Conservation (phyloP, 306 rosid genomes). For the Cucumis melo region DNA sequence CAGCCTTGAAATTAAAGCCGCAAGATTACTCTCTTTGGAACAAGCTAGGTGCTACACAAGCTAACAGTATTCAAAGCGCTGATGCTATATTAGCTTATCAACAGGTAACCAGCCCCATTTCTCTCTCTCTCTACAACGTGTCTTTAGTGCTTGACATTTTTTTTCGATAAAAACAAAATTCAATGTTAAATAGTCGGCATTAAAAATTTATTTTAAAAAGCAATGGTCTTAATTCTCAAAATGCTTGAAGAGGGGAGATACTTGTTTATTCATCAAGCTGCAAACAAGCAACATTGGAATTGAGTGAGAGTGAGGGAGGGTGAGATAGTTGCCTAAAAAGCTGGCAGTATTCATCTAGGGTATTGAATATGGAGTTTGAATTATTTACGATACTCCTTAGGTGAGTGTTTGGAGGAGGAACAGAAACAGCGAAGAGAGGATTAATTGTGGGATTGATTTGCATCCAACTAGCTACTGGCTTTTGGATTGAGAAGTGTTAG, state of each 20-base stretch:
- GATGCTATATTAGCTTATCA: conserved; percentile 97
- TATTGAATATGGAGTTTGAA: background rate
- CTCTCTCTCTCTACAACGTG: background rate
- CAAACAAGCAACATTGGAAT: background rate
- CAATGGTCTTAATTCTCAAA: background rate
- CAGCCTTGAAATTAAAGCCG: conserved; percentile 82
- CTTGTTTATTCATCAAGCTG: background rate
- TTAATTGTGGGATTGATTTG: background rate
- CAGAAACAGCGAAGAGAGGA: background rate
- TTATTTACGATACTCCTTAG: background rate
- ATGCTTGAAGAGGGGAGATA: background rate
- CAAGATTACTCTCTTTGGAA: conserved; percentile 98
- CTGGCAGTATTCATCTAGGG: background rate
- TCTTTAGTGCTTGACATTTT: background rate
- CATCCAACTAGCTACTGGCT: background rate
- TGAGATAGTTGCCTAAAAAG: background rate
- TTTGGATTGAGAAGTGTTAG: background rate
- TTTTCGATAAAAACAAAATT: background rate
- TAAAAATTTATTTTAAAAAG: background rate
- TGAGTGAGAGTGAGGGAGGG: background rate
- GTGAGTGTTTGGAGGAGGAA: background rate
- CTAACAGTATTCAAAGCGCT: conserved; percentile 95
- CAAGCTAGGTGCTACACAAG: conserved; percentile 99
- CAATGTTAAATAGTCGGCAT: background rate
- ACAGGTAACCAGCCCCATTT: conserved; percentile 36